A percentile compares a stretch with the other conserved stretches of the same genome.
phyloP scores from a whole-genome alignment of 257 asterid genomes.

The Jasminum sambac region DNA sequence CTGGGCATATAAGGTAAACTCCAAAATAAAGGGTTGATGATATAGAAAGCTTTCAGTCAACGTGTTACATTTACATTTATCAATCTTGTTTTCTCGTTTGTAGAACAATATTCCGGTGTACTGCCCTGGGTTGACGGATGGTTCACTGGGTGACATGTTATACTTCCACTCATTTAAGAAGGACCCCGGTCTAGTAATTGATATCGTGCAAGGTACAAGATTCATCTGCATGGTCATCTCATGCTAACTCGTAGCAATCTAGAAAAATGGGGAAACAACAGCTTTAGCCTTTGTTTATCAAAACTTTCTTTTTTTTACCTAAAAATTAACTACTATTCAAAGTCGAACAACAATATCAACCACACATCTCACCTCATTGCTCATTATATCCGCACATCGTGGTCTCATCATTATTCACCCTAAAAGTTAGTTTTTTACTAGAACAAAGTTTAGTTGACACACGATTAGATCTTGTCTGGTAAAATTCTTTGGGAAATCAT shows the following conservation, averaged over 20 bases:
- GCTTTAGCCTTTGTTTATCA: no score
- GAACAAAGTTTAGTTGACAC: no score
- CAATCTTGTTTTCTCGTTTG: conserved; percentile 19
- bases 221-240: neutral
- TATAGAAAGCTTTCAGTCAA: conserved; percentile 8
- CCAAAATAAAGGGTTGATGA: conserved; percentile 14
- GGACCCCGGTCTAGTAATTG: conserved; percentile 81
- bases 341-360: no score
- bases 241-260: conserved; percentile 13
- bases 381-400: no score
- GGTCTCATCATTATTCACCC: no score
- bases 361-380: no score
- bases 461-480: no score
- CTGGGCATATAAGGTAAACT: conserved; percentile 85
- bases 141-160: conserved; percentile 93
- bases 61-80: neutral
- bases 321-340: no score
- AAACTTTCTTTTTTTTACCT: no score
- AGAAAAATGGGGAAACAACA: conserved; percentile 9
- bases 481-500: no score
- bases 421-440: no score
- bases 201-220: conserved; percentile 76
- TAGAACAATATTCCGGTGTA: conserved; percentile 85
- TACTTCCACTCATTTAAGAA: conserved; percentile 77
- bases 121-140: conserved; percentile 96